phyloP scores from a whole-genome alignment of 805 yeast genomes.

The Myxozyma kluyveri region DNA sequence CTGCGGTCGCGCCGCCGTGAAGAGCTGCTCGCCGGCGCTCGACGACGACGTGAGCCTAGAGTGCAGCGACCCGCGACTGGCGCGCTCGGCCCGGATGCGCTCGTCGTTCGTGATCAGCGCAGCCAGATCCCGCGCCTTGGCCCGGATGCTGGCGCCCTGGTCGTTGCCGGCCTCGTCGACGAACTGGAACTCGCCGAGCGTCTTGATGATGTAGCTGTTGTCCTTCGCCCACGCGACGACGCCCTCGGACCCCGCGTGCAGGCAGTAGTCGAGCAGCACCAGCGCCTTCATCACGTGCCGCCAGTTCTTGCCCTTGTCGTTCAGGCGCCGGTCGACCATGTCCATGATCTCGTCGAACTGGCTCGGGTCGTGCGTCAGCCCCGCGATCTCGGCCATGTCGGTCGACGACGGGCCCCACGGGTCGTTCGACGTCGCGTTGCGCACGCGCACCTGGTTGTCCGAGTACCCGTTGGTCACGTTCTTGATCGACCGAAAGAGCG shows the following conservation, averaged over 20 bases:
- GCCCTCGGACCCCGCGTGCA: slow-evolving; percentile 80
- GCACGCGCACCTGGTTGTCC: slow-evolving; percentile 76
- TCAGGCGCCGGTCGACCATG: slow-evolving; percentile 84
- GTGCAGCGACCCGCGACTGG: slow-evolving; percentile 37
- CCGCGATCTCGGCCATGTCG: slow-evolving; percentile 81
- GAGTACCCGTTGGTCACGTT: slow-evolving; percentile 90
- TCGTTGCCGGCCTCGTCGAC: slow-evolving; percentile 74
- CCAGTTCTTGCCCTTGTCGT: slow-evolving; percentile 97
- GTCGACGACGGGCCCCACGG: slow-evolving; percentile 75
- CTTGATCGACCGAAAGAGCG: slow-evolving; percentile 42
- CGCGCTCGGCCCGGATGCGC: slow-evolving; percentile 68
- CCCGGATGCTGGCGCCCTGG: slow-evolving; percentile 69
- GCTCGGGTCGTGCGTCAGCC: slow-evolving; percentile 59
- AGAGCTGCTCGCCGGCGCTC: not conserved
- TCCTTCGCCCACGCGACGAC: slow-evolving; percentile 91
- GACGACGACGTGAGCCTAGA: slow-evolving; percentile 12
- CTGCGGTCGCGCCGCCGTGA: slow-evolving; percentile 8
- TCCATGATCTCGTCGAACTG: slow-evolving; percentile 90
- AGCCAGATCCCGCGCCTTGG: slow-evolving; percentile 86
- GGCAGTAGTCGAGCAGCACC: slow-evolving; percentile 82
- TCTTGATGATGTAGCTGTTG: slow-evolving; percentile 81
- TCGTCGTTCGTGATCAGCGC: slow-evolving; percentile 78
- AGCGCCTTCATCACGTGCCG: slow-evolving; percentile 90
- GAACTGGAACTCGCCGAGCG: slow-evolving; percentile 84
- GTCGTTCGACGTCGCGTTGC: slow-evolving; percentile 90